A percentile compares a stretch with the other conserved stretches of the same genome.
These are phyloP conservation scores for Paratinospora sagittata DNA, from an alignment of 164 flowering plant genomes.

Conservation along the genomic window DNA sequence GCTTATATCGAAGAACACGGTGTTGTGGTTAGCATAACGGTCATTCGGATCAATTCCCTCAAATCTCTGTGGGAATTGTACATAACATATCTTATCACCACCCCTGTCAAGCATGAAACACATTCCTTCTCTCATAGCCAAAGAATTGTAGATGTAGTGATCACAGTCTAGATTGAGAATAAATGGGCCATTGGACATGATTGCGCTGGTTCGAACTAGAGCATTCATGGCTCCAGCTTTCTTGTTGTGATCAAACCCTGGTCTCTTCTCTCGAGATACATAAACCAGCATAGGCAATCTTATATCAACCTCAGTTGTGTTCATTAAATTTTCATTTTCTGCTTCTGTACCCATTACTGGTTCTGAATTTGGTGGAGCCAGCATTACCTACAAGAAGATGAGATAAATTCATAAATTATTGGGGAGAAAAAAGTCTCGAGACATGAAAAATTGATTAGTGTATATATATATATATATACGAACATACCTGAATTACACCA, in stretches of 20 bases:
- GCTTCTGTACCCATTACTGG: conserved; percentile 51
- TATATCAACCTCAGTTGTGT: conserved; percentile 65
- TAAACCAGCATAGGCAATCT: conserved; percentile 87
- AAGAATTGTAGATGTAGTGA: conserved; percentile 79
- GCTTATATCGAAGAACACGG: conserved; percentile 83
- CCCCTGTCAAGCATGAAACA: conserved; percentile 96
- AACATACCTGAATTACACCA: conserved; percentile 76
- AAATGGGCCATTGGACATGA: conserved; percentile 91
- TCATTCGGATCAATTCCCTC: conserved; percentile 93
- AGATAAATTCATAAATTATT: background rate
- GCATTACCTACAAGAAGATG: conserved; percentile 50
- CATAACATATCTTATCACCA: conserved; percentile 79
- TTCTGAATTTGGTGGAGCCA: conserved; percentile 76
- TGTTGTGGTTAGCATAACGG: conserved; percentile 89
- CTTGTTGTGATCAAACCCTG: conserved; percentile 92
- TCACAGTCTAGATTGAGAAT: conserved; percentile 93
- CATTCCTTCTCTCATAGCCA: conserved; percentile 89
- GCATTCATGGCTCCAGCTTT: conserved; percentile 99
- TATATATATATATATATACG: too few species aligned
- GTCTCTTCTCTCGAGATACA: conserved; percentile 87
- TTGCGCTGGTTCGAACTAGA: conserved; percentile 76
- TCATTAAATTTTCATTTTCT: conserved; percentile 46
- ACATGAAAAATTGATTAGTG: background rate
- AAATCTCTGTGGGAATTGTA: conserved; percentile 95
- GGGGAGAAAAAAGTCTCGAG: background rate